phyloP scores from a whole-genome alignment of 495 filamentous ascomycete genomes.

The Saxophila tyrrhenica region DNA sequence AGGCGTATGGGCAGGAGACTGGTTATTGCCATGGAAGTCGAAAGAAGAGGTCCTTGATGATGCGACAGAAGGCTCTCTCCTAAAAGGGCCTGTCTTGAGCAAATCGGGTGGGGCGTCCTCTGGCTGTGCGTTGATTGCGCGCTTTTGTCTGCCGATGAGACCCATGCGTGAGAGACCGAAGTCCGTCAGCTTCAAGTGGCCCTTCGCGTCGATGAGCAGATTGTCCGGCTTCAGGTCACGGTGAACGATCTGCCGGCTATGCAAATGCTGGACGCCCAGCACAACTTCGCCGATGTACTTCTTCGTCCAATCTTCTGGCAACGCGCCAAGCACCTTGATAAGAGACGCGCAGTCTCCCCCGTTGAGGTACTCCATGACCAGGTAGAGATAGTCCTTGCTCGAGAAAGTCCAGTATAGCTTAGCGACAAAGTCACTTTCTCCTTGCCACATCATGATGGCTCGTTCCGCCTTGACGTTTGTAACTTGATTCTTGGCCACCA shows the following conservation, averaged over 20 bases:
- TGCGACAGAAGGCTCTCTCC: constrained; percentile 67
- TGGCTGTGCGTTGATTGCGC: constrained; percentile 64
- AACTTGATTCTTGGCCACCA: constrained; percentile 99
- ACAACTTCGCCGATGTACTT: constrained; percentile 95
- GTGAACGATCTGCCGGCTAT: constrained; percentile 88
- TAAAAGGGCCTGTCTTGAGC: constrained; percentile 84
- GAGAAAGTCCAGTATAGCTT: constrained; percentile 99
- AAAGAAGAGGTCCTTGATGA: constrained; percentile 96
- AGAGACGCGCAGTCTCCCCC: constrained; percentile 94
- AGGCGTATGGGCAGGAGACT: constrained; percentile 75
- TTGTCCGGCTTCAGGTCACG: constrained; percentile 97
- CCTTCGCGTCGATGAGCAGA: constrained; percentile 90
- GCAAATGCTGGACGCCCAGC: constrained; percentile 87
- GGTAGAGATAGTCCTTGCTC: constrained; percentile 96
- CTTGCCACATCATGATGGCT: constrained; percentile 99
- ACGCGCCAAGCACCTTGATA: constrained; percentile 80
- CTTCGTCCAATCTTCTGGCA: constrained; percentile 94
- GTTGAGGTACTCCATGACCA: constrained; percentile 99
- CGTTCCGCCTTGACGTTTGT: constrained; percentile 97
- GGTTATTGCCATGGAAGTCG: constrained; percentile 60
- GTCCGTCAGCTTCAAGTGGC: constrained; percentile 93
- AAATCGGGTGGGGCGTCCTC: constrained; percentile 79
- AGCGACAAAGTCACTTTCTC: constrained; percentile 96
- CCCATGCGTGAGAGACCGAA: constrained; percentile 98
- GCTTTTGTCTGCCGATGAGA: constrained; percentile 87